Conservation (phyloP, 2,329 filamentous ascomycete genomes). For the Ophiocordyceps camponoti-leonardi region DNA sequence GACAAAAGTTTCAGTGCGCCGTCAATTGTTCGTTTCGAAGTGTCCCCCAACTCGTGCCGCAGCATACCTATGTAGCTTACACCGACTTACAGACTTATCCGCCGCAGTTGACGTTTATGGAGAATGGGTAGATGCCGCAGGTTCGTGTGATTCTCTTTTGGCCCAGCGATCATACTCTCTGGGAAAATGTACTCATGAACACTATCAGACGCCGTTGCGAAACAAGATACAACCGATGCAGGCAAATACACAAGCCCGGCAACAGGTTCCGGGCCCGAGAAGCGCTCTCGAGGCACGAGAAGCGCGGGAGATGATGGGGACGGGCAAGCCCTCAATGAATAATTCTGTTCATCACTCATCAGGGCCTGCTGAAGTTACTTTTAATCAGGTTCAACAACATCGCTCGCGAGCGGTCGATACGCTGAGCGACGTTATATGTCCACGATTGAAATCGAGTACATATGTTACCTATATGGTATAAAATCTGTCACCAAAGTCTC, state of each 20-base stretch:
- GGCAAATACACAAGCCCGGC: not conserved
- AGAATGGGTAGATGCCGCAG: constrained; percentile 87
- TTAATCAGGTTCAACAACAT: not conserved
- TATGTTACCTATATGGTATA: constrained; percentile 63
- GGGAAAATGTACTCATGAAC: not conserved
- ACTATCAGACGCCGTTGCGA: constrained; percentile 30
- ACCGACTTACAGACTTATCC: constrained; percentile 49
- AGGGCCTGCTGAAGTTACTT: no score
- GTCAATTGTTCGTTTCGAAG: constrained; percentile 70
- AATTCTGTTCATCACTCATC: not conserved
- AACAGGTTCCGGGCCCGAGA: not conserved
- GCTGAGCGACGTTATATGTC: no score
- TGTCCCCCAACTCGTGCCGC: no score
- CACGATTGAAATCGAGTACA: no score
- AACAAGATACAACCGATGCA: constrained; percentile 6
- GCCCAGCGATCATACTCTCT: not conserved
- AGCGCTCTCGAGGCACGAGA: not conserved
- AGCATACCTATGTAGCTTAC: not conserved
- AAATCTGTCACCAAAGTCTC: constrained; percentile 90
- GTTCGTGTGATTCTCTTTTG: constrained; percentile 19
- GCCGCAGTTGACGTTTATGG: constrained; percentile 90
- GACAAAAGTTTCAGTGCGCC: constrained; percentile 79
- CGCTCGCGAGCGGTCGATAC: no score
- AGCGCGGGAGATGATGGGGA: not conserved
- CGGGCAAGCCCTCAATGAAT: not conserved